Evolutionary conservation across 2,329 filamentous ascomycete genomes (phyloP), one percentile per base, ranked within the genome.

Genomic region (Neospermospora avenae): DNA sequence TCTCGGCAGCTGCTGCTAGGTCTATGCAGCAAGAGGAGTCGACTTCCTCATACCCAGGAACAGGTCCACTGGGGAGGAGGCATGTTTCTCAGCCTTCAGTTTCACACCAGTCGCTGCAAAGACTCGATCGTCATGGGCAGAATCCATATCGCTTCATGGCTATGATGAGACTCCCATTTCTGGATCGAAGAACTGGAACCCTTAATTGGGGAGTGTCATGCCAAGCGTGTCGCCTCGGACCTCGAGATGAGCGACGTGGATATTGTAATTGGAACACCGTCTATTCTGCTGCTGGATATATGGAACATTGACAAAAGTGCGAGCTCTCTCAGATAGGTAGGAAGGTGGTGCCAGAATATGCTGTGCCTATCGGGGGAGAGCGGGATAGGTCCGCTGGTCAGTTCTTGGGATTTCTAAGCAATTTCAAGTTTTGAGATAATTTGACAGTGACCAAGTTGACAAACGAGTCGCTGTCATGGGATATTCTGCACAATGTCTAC

Each of bases 61-160:
- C n/a, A n/a, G n/a, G n/a, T n/a, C n/a, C n/a, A n/a, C n/a, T n/a
- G n/a, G n/a, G n/a, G n/a, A n/a, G n/a, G n/a, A n/a, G n/a, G n/a
- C n/a, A n/a, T n/a, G n/a, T n/a, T n/a, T n/a, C n/a, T n/a, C n/a
- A n/a, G n/a, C n/a, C n/a, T n/a, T n/a, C n/a, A n/a, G n/a, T n/a
- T n/a, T n/a, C n/a, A n/a, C n/a, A n/a, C n/a, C n/a, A n/a, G n/a
- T n/a, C 39, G 39, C 35, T 57, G 11, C 46, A 10, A 42, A 35
- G 34, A 57, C 18, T 34, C 16, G 57, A 62, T 45, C 13, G 41
- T 4, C 58, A 61, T 28, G 28, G 25, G 45, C 31, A 59, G 48
- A 62, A 60, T 55, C 62, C 62, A 52, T 48, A 60, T 58, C 59
- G 62, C 16, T 64, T 55, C 48, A 62, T 64, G 62, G 3, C 62